Evolutionary conservation across 2,329 filamentous ascomycete genomes (phyloP), one percentile per base, ranked within the genome.

Genomic region (Fusarium sp.): DNA sequence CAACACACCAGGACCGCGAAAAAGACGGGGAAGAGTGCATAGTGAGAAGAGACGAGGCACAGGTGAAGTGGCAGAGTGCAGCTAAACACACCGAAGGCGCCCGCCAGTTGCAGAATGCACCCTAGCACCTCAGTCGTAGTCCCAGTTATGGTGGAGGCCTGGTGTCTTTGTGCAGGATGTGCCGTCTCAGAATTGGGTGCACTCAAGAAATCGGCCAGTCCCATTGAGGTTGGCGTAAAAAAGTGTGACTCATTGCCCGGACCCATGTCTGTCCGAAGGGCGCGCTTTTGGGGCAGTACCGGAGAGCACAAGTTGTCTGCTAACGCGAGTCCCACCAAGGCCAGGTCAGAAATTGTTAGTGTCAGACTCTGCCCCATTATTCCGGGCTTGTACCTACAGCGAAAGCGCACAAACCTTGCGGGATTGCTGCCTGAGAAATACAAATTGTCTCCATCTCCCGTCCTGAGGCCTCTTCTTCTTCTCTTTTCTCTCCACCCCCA

Each of bases 341-440:
- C 9, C 7, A 41, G 18, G 26, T 3, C 7, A 48, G 20, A 12
- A 12, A 35, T 5, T 68, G 77, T 71, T 77, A 77, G 65, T 62
- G 47, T 9, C 15, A 30, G 50, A 54, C 65, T 54, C 44, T 58
- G 64, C 68, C 72, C 73, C 72, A 72, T 72, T 72, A 75, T 77
- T 76, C 55, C 41, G 41, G 48, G 39, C 38, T 61, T 44, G 73
- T 75, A 77, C 59, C 59, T 54, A 33, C 30, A 12, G n/a, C 30
- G 28, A 45, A 53, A 28, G 57, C 65, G 35, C 73, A 76, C 75
- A 74, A 71, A 77, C 77, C 65, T 65, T 47, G 45, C 31, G 22
- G 38, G 57, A 70, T 85, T 81, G 82, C 80, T 85, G 84, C 84
- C 84, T 86, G 83, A 84, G 80, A 84, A 82, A 81, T 83, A 85